Base-by-base conservation (phyloP, 768 basidiomycete species). In the Boletus edulis region DNA sequence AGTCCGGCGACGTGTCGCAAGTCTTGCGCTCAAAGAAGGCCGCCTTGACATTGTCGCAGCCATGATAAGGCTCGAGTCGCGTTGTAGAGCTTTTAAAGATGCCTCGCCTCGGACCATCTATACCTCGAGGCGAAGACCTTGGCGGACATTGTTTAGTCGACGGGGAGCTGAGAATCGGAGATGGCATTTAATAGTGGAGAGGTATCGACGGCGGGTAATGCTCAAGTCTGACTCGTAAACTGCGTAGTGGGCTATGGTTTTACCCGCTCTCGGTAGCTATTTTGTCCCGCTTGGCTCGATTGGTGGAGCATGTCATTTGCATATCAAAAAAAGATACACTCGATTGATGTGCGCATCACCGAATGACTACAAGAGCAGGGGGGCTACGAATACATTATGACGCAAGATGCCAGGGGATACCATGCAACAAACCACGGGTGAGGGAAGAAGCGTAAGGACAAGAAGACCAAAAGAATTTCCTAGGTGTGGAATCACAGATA, bases 11-110 rank as follows among this genome's bases (percentile, higher is more conserved):
- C 81, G 85, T 40, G 68, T 90, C 49, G 78, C 78, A 6, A 70
- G 67, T 40, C 73, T 87, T 45, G 87, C 86, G 31, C 62, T 86
- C 51, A 87, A 85, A 67, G 82, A 90, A 72, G 81, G 85, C 15
- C 78, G 84, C 43, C 68, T 74, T 57, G 82, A 83, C 62, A 78
- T 87, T 54, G 70, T 66, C 38, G 57, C 49, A 20, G 51, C 58
- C 29, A 70, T 73, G 56, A 46, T 67, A 24, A 58, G 42, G 55
- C 48, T 54, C 44, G 62, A 68, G 39, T 15, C 46, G 35, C 51
- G 63, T 18, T 32, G 51, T 40, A 58, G 54, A 44, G 49, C 49
- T 35, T 32, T 41, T 13, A 41, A 55, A 24, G 49, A 55, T 38
- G 5, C 51, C 17, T 49, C 42, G 13, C 50, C 58, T 32, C 63